phyloP scores from a whole-genome alignment of 2,329 filamentous ascomycete genomes.

The Xylaria sp. region DNA sequence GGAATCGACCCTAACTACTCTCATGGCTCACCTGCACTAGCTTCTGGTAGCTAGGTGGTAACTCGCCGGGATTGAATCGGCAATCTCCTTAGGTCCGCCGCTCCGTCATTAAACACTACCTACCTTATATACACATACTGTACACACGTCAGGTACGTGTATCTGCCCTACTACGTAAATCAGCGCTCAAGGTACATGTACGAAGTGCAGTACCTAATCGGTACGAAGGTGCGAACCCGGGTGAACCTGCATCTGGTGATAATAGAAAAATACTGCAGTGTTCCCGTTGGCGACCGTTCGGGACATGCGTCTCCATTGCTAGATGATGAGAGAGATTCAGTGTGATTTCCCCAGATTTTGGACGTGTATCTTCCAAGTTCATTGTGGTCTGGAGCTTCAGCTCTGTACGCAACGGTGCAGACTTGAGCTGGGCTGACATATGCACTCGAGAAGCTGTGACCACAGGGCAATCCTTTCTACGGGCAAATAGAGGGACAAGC shows the following conservation, averaged over 20 bases:
- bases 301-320: background rate
- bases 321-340: background rate
- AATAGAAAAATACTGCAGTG: background rate
- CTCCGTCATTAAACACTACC: background rate
- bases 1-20: too few species aligned
- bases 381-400: too few species aligned
- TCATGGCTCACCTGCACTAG: too few species aligned
- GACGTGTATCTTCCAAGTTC: too few species aligned
- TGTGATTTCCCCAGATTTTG: background rate
- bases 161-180: too few species aligned
- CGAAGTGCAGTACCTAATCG: too few species aligned
- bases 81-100: constrained; percentile 19
- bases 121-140: background rate
- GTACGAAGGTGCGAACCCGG: too few species aligned
- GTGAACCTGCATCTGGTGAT: background rate
- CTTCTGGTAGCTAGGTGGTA: background rate
- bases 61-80: constrained; percentile 1
- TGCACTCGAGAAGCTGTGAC: constrained; percentile 1
- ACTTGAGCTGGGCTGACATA: background rate
- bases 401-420: background rate
- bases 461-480: constrained; percentile 1
- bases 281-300: background rate
- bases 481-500: constrained; percentile 6
- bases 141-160: too few species aligned
- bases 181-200: too few species aligned